These are phyloP conservation scores for Calonectria leucothoes DNA, from an alignment of 2,329 filamentous ascomycete genomes.

Conservation along the genomic window DNA sequence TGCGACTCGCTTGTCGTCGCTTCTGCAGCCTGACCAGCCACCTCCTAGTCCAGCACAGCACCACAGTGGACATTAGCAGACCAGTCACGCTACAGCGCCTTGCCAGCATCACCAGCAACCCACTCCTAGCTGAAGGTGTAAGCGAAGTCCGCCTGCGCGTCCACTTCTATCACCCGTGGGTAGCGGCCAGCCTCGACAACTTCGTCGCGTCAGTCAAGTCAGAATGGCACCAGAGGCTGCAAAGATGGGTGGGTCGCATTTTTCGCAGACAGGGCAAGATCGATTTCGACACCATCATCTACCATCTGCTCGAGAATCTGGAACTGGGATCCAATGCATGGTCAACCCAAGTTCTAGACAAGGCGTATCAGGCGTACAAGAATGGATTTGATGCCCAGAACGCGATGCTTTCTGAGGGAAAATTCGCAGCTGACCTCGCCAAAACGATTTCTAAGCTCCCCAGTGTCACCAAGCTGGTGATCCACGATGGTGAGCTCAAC, in stretches of 20 bases:
- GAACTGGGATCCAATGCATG: neutral
- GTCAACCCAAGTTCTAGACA: neutral
- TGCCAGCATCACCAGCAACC: neutral
- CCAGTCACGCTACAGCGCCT: neutral
- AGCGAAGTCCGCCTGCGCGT: constrained; percentile 3
- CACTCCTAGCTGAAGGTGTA: neutral
- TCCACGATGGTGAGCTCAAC: constrained; percentile 1
- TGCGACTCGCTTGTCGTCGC: neutral
- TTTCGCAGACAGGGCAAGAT: neutral
- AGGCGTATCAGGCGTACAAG: neutral
- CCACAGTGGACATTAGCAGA: neutral
- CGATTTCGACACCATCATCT: neutral
- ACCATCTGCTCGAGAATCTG: neutral
- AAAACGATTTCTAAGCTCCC: neutral
- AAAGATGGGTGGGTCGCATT: neutral
- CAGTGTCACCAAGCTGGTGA: neutral
- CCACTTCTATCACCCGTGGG: constrained; percentile 11
- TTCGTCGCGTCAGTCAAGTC: neutral
- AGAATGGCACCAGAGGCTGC: neutral
- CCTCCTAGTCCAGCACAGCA: neutral
- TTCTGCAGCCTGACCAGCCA: neutral
- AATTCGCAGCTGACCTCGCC: neutral
- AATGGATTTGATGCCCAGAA: neutral
- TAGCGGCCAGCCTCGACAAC: neutral
- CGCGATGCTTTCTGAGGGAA: neutral